phyloP scores from a whole-genome alignment of 106 monocot genomes.

The Platanthera zijinensis region DNA sequence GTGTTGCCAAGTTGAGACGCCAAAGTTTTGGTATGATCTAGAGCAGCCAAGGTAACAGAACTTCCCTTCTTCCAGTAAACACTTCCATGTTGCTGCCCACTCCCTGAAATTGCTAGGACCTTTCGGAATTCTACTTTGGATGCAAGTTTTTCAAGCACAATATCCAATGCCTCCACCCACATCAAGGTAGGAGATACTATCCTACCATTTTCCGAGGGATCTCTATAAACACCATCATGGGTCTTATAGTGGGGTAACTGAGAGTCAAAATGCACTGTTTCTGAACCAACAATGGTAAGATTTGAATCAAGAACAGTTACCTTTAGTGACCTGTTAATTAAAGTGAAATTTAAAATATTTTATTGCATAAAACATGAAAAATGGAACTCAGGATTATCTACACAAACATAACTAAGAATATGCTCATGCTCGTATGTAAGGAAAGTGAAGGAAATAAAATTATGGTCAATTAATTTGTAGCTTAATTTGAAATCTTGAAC shows the following conservation, averaged over 20 bases:
- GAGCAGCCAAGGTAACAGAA: conserved; percentile 32
- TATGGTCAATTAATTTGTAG: background rate
- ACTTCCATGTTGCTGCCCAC: conserved; percentile 97
- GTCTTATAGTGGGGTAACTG: conserved; percentile 87
- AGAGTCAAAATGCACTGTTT: conserved; percentile 76
- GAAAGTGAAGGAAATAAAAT: background rate
- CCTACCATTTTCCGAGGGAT: conserved; percentile 47
- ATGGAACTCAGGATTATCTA: background rate
- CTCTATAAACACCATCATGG: conserved; percentile 90
- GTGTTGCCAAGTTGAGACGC: conserved; percentile 54
- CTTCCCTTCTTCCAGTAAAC: conserved; percentile 93
- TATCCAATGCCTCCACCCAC: conserved; percentile 92
- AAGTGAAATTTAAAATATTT: background rate
- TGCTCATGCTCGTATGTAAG: background rate
- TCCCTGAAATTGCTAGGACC: conserved; percentile 78
- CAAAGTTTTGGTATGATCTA: conserved; percentile 47
- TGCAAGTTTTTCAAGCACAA: conserved; percentile 59
- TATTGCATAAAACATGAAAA: background rate
- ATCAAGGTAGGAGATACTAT: conserved; percentile 93
- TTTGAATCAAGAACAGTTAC: conserved; percentile 73
- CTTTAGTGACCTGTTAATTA: conserved; percentile 66
- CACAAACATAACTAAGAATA: background rate
- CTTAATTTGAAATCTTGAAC: background rate
- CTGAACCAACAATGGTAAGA: conserved; percentile 53
- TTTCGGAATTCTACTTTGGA: conserved; percentile 54